These are phyloP conservation scores for Gymnopus androsaceus DNA, from an alignment of 1,284 basidiomycete genomes.

Conservation along the genomic window DNA sequence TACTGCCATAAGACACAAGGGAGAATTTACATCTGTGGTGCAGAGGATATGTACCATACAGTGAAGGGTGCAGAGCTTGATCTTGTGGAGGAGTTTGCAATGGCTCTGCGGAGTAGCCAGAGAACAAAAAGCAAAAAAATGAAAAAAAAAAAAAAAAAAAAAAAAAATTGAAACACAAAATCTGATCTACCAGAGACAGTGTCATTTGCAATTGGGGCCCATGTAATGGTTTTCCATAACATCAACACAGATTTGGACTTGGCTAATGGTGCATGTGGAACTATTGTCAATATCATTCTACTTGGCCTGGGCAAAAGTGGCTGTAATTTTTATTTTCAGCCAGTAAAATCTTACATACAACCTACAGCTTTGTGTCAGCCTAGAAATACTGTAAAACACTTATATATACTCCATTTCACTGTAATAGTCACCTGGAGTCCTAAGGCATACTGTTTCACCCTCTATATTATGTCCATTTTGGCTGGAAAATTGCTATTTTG, in stretches of 20 bases:
- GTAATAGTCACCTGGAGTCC: too few relatives aligned
- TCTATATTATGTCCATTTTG: too few relatives aligned
- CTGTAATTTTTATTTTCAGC: too few relatives aligned
- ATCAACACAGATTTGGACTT: conserved; percentile 26
- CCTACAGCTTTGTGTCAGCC: too few relatives aligned
- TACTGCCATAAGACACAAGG: conserved; percentile 11
- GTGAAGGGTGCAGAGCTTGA: not conserved
- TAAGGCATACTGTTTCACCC: too few relatives aligned
- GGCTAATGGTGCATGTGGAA: conserved; percentile 22
- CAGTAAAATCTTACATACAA: too few relatives aligned
- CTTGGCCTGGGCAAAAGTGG: too few relatives aligned
- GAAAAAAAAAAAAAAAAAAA: too few relatives aligned
- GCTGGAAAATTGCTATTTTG: too few relatives aligned
- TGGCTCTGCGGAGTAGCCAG: not conserved
- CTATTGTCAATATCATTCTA: conserved; percentile 22
- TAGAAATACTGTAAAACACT: too few relatives aligned
- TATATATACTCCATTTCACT: too few relatives aligned
- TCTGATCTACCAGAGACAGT: conserved; percentile 3
- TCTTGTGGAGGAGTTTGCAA: not conserved
- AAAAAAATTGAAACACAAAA: too few relatives aligned
- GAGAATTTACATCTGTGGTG: conserved; percentile 20
- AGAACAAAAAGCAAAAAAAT: not conserved
- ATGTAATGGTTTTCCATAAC: conserved; percentile 23
- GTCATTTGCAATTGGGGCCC: conserved; percentile 9
- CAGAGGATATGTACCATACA: conserved; percentile 32